A percentile compares a stretch with the other conserved stretches of the same genome.
Conservation (phyloP, 192 early-diverging fungal species). For the Coemansia sp. region DNA sequence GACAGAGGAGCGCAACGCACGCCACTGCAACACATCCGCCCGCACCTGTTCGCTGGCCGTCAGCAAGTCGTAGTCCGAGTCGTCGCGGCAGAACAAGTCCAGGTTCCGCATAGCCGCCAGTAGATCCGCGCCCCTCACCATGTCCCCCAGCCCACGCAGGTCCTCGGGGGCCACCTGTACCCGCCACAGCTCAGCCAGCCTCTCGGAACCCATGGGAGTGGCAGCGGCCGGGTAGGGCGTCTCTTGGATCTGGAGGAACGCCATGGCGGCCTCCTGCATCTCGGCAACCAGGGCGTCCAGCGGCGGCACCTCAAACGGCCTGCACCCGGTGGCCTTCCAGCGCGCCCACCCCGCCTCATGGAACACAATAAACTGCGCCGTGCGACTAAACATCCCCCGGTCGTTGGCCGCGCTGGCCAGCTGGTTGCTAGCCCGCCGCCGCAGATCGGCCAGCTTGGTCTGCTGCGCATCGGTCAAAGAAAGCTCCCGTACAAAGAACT, state of each 20-base stretch:
- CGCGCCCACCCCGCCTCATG: constrained; percentile 74
- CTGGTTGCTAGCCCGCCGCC: constrained; percentile 44
- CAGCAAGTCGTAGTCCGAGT: constrained; percentile 43
- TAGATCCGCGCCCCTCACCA: constrained; percentile 16
- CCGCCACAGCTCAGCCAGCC: constrained; percentile 19
- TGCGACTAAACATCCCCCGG: constrained; percentile 59
- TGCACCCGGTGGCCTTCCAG: constrained; percentile 79
- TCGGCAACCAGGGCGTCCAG: constrained; percentile 33
- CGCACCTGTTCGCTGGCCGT: constrained; percentile 33
- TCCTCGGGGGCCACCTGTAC: neutral
- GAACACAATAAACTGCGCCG: constrained; percentile 59
- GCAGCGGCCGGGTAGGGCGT: neutral
- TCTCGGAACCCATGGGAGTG: constrained; percentile 15
- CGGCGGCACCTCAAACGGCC: constrained; percentile 59
- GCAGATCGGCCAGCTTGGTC: constrained; percentile 51
- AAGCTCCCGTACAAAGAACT: constrained; percentile 50
- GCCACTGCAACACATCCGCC: constrained; percentile 42
- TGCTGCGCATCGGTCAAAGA: constrained; percentile 40
- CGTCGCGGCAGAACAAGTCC: constrained; percentile 37
- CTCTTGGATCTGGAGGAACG: constrained; percentile 13
- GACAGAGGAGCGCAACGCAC: constrained; percentile 30
- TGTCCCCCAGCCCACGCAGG: constrained; percentile 20
- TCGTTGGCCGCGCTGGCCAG: constrained; percentile 53
- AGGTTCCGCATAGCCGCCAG: constrained; percentile 23
- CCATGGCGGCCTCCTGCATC: constrained; percentile 17